phyloP scores from a whole-genome alignment of 2,329 filamentous ascomycete species.

The Helotiales sp. region DNA sequence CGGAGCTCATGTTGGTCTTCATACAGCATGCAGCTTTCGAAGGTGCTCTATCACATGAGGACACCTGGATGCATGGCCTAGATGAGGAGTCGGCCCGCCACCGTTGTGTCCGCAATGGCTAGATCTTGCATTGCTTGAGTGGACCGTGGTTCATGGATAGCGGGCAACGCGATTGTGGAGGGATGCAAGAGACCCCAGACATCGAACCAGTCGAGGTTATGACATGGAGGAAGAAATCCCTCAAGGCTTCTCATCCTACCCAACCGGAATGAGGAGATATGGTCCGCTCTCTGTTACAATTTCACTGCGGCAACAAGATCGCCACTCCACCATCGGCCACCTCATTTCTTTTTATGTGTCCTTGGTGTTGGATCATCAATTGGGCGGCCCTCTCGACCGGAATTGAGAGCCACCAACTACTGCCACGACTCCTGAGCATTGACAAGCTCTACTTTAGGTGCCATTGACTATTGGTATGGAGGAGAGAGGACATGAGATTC shows the following conservation, averaged over 20 bases:
- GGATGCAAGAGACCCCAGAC: slow-evolving; percentile 20
- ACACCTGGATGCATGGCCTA: slow-evolving; percentile 25
- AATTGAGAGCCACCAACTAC: not conserved
- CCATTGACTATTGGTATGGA: not conserved
- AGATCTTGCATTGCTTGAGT: slow-evolving; percentile 17
- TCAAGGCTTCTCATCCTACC: slow-evolving; percentile 11
- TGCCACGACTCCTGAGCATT: not conserved
- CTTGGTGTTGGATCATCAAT: not conserved
- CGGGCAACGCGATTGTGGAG: slow-evolving; percentile 24
- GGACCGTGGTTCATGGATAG: slow-evolving; percentile 17
- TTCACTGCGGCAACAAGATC: slow-evolving; percentile 12
- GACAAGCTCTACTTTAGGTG: not conserved
- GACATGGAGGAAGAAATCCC: slow-evolving; percentile 26
- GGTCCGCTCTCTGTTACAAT: slow-evolving; percentile 13
- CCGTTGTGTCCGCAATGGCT: slow-evolving; percentile 21
- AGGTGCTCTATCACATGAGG: slow-evolving; percentile 34
- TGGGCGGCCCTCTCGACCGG: not conserved
- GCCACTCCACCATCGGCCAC: slow-evolving; percentile 7
- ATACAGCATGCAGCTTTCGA: slow-evolving; percentile 23
- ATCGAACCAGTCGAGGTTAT: slow-evolving; percentile 16
- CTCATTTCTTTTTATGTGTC: not conserved
- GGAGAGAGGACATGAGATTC: not conserved
- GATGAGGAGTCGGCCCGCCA: slow-evolving; percentile 16
- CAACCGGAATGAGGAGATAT: slow-evolving; percentile 25
- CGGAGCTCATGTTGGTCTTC: slow-evolving; percentile 22